Conservation (phyloP, 139 green algal genomes). For the Closterium sp. region DNA sequence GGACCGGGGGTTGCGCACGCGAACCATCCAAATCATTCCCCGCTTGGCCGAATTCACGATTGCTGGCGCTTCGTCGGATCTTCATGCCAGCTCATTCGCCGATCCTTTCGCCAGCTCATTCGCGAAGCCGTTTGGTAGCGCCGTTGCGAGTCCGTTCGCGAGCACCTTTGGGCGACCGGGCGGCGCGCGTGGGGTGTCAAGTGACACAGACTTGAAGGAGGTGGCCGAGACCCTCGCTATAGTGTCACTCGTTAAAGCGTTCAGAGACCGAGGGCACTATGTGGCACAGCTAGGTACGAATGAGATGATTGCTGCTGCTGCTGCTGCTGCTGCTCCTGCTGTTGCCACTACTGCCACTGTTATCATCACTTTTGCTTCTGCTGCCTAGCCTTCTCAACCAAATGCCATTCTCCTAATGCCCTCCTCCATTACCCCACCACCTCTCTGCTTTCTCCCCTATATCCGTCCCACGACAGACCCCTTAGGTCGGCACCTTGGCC, state of each 20-base stretch:
- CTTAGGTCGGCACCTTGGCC: neutral
- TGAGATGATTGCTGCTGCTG: too few relatives aligned
- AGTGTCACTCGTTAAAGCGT: constrained; percentile 27
- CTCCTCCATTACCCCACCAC: too few relatives aligned
- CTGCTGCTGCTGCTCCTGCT: too few relatives aligned
- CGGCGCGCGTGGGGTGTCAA: neutral
- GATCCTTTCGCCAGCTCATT: neutral
- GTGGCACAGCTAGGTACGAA: constrained; percentile 25
- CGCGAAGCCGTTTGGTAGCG: neutral
- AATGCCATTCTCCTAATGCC: too few relatives aligned
- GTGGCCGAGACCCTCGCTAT: constrained; percentile 30
- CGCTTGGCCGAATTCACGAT: neutral
- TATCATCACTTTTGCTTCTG: too few relatives aligned
- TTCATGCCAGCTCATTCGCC: neutral
- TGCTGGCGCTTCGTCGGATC: neutral
- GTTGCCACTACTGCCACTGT: too few relatives aligned
- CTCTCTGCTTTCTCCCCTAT: too few relatives aligned
- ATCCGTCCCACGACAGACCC: neutral
- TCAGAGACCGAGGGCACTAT: constrained; percentile 37
- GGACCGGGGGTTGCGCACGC: neutral
- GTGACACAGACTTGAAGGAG: constrained; percentile 18
- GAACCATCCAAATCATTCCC: neutral
- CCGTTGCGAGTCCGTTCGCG: neutral
- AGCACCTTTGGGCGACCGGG: neutral
- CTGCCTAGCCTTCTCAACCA: too few relatives aligned